Percentiles rank a stretch among this genome's conserved stretches.
Evolutionary conservation across 495 filamentous ascomycete species (phyloP).

Genomic region (Saxophila tyrrhenica): DNA sequence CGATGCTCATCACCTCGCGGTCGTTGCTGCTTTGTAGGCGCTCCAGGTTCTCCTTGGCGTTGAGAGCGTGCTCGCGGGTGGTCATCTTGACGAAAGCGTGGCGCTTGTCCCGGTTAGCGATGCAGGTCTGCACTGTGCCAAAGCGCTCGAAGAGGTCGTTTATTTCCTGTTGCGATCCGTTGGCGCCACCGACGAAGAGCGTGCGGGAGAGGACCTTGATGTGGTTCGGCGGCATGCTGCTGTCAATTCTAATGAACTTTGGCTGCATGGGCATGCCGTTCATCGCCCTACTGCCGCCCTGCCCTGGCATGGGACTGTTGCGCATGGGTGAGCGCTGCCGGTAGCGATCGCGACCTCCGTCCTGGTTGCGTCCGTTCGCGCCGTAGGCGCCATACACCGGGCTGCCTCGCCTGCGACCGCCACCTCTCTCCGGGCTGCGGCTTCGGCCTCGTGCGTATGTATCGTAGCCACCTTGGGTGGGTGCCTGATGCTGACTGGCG

Average conservation of each 20-base stretch:
- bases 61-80: slow-evolving; percentile 69
- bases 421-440: slow-evolving; percentile 27
- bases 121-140: slow-evolving; percentile 88
- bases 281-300: slow-evolving; percentile 28
- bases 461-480: background rate
- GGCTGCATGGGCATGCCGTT: slow-evolving; percentile 40
- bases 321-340: slow-evolving; percentile 73
- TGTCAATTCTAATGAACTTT: slow-evolving; percentile 76
- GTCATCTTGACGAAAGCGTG: slow-evolving; percentile 99
- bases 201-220: slow-evolving; percentile 95
- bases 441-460: slow-evolving; percentile 13
- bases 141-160: slow-evolving; percentile 64
- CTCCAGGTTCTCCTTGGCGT: slow-evolving; percentile 86
- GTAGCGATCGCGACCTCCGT: slow-evolving; percentile 43
- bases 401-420: slow-evolving; percentile 40
- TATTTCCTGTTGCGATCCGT: slow-evolving; percentile 69
- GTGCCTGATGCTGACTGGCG: background rate
- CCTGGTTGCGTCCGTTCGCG: slow-evolving; percentile 19
- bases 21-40: slow-evolving; percentile 55
- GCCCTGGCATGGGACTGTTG: slow-evolving; percentile 31
- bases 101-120: slow-evolving; percentile 92
- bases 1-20: slow-evolving; percentile 64
- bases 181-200: slow-evolving; percentile 92
- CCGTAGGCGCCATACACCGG: slow-evolving; percentile 52
- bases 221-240: slow-evolving; percentile 52